Percentiles rank a stretch among this genome's conserved stretches.
phyloP scores from a whole-genome alignment of 139 green algal genomes.

The Nannochloris sp. region DNA sequence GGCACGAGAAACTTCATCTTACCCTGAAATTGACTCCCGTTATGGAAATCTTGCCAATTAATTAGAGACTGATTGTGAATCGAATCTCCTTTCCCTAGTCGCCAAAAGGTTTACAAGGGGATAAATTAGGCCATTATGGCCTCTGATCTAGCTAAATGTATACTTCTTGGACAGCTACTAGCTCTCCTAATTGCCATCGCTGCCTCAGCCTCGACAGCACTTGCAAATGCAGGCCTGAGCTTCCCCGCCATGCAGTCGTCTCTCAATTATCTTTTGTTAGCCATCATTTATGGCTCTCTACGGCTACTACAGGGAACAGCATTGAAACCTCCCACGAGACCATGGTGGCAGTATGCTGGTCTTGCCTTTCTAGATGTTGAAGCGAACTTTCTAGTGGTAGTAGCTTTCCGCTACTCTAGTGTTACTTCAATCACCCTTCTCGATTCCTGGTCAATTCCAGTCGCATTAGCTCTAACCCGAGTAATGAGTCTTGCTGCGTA shows the following conservation, averaged over 20 bases:
- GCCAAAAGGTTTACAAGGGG: no score
- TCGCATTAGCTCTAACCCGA: constrained; percentile 28
- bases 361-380: constrained; percentile 68
- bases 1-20: no score
- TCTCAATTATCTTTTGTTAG: constrained; percentile 51
- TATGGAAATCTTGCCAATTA: no score
- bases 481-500: constrained; percentile 38
- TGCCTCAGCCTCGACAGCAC: constrained; percentile 35
- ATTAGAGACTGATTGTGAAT: no score
- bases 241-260: constrained; percentile 55
- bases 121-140: no score
- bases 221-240: constrained; percentile 37
- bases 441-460: constrained; percentile 72
- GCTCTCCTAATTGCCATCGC: constrained; percentile 47
- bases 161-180: constrained; percentile 43
- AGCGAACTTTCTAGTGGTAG: constrained; percentile 48
- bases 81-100: no score
- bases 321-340: neutral
- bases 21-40: no score
- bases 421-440: constrained; percentile 50
- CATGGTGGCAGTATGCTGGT: constrained; percentile 37
- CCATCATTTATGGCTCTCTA: constrained; percentile 46
- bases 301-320: neutral
- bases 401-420: neutral
- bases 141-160: neutral